Percentiles rank a stretch among this genome's conserved stretches.
Evolutionary conservation across 768 basidiomycete genomes (phyloP).

Genomic region (Phlebiopsis flavidoalba): DNA sequence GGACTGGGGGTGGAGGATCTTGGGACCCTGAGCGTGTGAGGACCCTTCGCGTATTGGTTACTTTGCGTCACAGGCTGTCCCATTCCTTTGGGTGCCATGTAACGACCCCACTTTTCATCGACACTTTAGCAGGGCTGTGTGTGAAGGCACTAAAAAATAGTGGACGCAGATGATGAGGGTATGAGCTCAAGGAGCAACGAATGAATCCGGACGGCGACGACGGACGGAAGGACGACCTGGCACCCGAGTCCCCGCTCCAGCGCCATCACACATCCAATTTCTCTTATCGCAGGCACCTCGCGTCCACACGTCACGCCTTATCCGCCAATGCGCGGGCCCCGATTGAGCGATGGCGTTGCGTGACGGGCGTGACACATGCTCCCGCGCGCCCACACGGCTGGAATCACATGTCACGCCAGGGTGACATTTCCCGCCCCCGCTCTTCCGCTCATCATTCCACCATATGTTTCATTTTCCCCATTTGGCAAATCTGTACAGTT

Average conservation of each 20-base stretch:
- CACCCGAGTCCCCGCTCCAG: not conserved
- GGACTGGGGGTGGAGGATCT: slow-evolving; percentile 68
- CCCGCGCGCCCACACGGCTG: not conserved
- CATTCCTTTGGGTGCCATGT: slow-evolving; percentile 71
- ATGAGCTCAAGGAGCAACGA: slow-evolving; percentile 3
- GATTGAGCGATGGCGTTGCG: slow-evolving; percentile 2
- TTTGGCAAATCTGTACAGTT: slow-evolving; percentile 2
- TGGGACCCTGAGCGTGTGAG: slow-evolving; percentile 59
- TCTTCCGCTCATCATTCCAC: not conserved
- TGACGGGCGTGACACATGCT: not conserved
- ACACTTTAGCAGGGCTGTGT: not conserved
- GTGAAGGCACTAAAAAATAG: too few relatives aligned
- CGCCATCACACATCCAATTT: not conserved
- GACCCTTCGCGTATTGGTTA: slow-evolving; percentile 79
- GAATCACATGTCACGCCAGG: slow-evolving; percentile 12
- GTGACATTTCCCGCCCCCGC: not conserved
- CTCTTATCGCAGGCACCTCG: slow-evolving; percentile 1
- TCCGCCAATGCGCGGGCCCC: slow-evolving; percentile 1
- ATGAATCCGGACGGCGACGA: not conserved
- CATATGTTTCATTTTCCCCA: not conserved
- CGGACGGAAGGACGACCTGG: not conserved
- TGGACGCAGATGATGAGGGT: not conserved
- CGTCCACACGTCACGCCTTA: slow-evolving; percentile 7
- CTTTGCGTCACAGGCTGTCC: slow-evolving; percentile 59
- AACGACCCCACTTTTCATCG: too few relatives aligned